Percentiles rank a stretch among this genome's conserved stretches.
These are phyloP conservation scores for Carpinus fangiana DNA, from an alignment of 306 rosid genomes.

Conservation along the genomic window DNA sequence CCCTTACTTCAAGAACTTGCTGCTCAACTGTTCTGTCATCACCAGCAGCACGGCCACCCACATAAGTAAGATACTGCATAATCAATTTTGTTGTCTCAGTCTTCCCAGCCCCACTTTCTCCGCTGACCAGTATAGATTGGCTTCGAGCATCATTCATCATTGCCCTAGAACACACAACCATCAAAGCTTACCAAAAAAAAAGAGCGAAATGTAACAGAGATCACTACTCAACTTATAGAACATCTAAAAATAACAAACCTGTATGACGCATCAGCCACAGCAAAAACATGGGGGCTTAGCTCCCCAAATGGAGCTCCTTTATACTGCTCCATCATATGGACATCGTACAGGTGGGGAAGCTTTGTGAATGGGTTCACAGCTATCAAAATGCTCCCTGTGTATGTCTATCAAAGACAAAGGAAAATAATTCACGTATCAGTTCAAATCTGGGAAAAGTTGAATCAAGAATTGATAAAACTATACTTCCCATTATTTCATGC, in stretches of 20 bases:
- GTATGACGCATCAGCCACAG: slow-evolving; percentile 93
- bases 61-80: slow-evolving; percentile 96
- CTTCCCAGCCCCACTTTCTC: slow-evolving; percentile 99
- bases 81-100: slow-evolving; percentile 97
- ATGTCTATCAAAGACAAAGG: slow-evolving; percentile 61
- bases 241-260: slow-evolving; percentile 51
- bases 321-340: slow-evolving; percentile 95
- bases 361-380: slow-evolving; percentile 97
- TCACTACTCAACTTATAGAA: slow-evolving; percentile 9
- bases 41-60: slow-evolving; percentile 89
- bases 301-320: slow-evolving; percentile 95
- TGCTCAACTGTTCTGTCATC: slow-evolving; percentile 92
- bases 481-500: neutral
- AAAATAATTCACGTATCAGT: slow-evolving; percentile 15
- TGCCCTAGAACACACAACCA: slow-evolving; percentile 72
- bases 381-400: slow-evolving; percentile 94
- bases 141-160: slow-evolving; percentile 84
- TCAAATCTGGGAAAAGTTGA: neutral
- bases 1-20: slow-evolving; percentile 95
- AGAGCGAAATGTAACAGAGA: slow-evolving; percentile 15
- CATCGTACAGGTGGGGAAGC: slow-evolving; percentile 90
- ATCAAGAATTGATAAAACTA: neutral
- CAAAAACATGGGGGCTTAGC: slow-evolving; percentile 97
- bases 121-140: slow-evolving; percentile 95
- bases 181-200: slow-evolving; percentile 34